Conservation (phyloP, 208 protist genomes). For the Acanthamoeba lenticulata region DNA sequence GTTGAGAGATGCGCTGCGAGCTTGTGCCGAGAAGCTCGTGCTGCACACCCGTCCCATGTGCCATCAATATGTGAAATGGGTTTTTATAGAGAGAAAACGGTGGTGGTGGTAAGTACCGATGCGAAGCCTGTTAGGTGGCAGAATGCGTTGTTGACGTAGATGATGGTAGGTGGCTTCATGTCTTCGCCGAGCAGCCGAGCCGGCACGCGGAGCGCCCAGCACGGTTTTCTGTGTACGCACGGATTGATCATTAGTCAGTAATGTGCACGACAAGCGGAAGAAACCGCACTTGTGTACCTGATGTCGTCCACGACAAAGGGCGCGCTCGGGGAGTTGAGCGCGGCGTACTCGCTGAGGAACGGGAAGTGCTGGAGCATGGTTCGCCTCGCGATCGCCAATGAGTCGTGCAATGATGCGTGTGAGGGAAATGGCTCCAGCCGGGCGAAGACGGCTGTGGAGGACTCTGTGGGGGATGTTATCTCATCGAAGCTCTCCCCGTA, state of each 20-base stretch:
- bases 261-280: too few species aligned
- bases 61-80: too few species aligned
- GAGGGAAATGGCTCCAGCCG: background rate
- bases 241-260: too few species aligned
- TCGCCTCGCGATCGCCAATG: background rate
- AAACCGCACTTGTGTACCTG: background rate
- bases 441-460: background rate
- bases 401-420: background rate
- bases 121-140: background rate
- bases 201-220: background rate
- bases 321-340: background rate
- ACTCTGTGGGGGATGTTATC: background rate
- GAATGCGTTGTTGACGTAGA: constrained; percentile 26
- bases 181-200: background rate
- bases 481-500: background rate
- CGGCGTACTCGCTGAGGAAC: constrained; percentile 32
- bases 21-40: constrained; percentile 28
- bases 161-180: constrained; percentile 34
- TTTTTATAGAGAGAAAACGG: background rate
- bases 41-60: too few species aligned
- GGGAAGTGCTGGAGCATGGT: constrained; percentile 34
- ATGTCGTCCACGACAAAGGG: constrained; percentile 34
- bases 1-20: background rate
- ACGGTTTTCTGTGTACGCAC: background rate
- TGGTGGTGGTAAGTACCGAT: background rate